Evolutionary conservation across 257 asterid species (phyloP).

Genomic region (Coffea canephora): DNA sequence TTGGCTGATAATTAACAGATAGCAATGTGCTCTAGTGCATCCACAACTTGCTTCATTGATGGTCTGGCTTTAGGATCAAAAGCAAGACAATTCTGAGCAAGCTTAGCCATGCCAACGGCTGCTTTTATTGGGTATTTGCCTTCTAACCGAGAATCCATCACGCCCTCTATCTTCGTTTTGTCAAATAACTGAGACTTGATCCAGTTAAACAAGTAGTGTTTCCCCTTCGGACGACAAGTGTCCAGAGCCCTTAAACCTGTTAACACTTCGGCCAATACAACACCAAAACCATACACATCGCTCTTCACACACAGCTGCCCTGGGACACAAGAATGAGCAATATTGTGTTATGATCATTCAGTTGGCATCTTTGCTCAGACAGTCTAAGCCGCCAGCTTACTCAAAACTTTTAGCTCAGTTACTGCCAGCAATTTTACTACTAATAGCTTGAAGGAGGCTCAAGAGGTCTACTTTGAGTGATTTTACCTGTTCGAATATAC

Average conservation of each 20-base stretch:
- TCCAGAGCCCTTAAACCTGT: slow-evolving; percentile 64
- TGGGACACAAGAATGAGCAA: slow-evolving; percentile 17
- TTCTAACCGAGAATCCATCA: slow-evolving; percentile 56
- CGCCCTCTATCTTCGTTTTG: slow-evolving; percentile 50
- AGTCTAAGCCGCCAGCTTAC: not conserved
- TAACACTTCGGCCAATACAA: slow-evolving; percentile 60
- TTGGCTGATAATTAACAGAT: slow-evolving; percentile 39
- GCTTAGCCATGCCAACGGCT: slow-evolving; percentile 47
- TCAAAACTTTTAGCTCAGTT: too few species aligned
- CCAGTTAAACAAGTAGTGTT: slow-evolving; percentile 59
- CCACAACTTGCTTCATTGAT: slow-evolving; percentile 60
- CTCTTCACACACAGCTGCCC: slow-evolving; percentile 69
- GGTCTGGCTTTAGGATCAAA: slow-evolving; percentile 57
- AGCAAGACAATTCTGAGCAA: slow-evolving; percentile 56
- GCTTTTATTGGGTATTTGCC: slow-evolving; percentile 61
- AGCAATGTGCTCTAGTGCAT: slow-evolving; percentile 36
- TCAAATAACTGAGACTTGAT: slow-evolving; percentile 53
- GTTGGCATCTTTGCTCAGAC: not conserved
- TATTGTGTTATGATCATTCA: not conserved
- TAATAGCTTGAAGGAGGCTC: not conserved
- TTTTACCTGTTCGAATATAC: slow-evolving; percentile 60
- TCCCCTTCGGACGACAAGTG: slow-evolving; percentile 43
- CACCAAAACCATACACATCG: slow-evolving; percentile 74
- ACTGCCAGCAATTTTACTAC: too few species aligned
- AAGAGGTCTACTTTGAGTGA: not conserved